Evolutionary conservation across 495 filamentous ascomycete genomes (phyloP), one percentile per base, ranked within the genome.

Genomic region (Lepraria neglecta): DNA sequence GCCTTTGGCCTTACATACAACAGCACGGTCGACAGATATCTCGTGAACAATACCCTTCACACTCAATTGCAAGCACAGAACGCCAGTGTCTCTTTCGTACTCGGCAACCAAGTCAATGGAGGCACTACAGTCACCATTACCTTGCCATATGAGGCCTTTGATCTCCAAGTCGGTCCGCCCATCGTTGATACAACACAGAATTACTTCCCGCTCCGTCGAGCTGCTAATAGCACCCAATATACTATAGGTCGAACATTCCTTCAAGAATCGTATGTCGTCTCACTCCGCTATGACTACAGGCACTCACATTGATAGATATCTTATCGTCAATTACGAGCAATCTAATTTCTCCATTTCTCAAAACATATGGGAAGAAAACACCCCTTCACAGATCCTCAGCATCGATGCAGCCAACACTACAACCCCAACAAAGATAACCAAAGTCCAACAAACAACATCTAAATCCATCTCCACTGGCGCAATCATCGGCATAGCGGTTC

Each of bases 191-290:
- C 63, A 3, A 73, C 69, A 7, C 46, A 58, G 40, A 64, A 69
- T 21, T 85, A 84, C 60, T 85, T 84, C 64, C 82, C 82, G 0
- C 69, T 85, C 30, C 74, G 75, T 38, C 71, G 76, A 17, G 80
- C 77, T 24, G 68, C 66, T 35, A 78, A 83, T 65, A 68, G 74
- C 19, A 72, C 70, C 0, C 81, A 84, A 61, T 83, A 78, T 66
- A 80, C 77, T 0, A 71, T 85, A 4, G 82, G 82, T 5, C 71
- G 82, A 28, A 74, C 75, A 11, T 85, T 85, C 48, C 66, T 85
- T 27, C 82, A 85, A 68, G 82, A 84, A 74, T 76, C 81, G 61
- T 70, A 28, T 56, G 61, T 58, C 47, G 10, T n/a, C 11, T 0
- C 52, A 11, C 11, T 11, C 12, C 24, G 15, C 10, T 6, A 19